A percentile compares a stretch with the other conserved stretches of the same genome.
phyloP scores from a whole-genome alignment of 768 basidiomycete genomes.

The Agaricus sinodeliciosus region DNA sequence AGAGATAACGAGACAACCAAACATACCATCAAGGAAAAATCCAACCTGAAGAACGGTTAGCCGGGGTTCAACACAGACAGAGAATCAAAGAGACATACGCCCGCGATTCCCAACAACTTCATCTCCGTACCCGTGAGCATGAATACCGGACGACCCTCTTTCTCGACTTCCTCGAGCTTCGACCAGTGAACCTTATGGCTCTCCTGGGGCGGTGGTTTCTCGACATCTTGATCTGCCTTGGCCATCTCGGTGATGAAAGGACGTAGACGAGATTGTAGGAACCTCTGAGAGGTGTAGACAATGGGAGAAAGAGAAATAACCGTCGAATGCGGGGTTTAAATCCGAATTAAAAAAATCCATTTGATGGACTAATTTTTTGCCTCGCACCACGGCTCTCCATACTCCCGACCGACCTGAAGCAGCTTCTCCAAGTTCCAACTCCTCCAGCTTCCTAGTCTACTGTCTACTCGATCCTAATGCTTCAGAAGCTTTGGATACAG shows the following conservation, averaged over 20 bases:
- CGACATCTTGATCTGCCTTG: too few relatives aligned
- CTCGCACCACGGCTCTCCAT: too few relatives aligned
- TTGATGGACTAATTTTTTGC: too few relatives aligned
- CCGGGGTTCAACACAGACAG: background rate
- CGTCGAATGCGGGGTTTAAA: too few relatives aligned
- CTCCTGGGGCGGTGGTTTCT: background rate
- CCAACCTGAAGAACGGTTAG: slow-evolving; percentile 37
- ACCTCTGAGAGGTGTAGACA: background rate
- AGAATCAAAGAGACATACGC: slow-evolving; percentile 29
- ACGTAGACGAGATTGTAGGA: background rate
- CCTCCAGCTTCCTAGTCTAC: too few relatives aligned
- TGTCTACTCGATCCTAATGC: too few relatives aligned
- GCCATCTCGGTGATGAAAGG: background rate
- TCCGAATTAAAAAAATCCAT: too few relatives aligned
- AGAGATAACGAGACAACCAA: background rate
- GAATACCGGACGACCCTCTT: slow-evolving; percentile 20
- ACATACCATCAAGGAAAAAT: slow-evolving; percentile 62
- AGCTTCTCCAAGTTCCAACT: too few relatives aligned
- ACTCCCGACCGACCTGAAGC: too few relatives aligned
- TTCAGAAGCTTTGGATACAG: too few relatives aligned
- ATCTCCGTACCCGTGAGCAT: slow-evolving; percentile 36
- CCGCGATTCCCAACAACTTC: slow-evolving; percentile 57
- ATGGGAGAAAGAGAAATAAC: background rate
- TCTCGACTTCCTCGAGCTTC: slow-evolving; percentile 21
- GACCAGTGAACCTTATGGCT: slow-evolving; percentile 4